Evolutionary conservation across 23 red algal species (phyloP).

Genomic region (Gracilaria gracilis): DNA sequence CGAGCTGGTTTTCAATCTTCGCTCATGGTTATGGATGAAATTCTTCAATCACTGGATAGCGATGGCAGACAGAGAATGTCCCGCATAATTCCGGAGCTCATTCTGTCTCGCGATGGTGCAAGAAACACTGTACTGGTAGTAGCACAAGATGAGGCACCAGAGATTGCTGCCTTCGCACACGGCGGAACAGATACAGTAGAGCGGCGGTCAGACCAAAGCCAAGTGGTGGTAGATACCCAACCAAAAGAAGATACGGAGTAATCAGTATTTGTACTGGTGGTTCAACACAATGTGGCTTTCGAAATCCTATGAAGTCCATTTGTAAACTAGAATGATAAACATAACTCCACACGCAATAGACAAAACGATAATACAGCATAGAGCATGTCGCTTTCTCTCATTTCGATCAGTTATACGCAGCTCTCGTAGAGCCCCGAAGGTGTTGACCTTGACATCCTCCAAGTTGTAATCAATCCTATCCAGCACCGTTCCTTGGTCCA

Average conservation of each 20-base stretch:
- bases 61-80: constrained; percentile 79
- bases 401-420: constrained; percentile 77
- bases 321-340: constrained; percentile 78
- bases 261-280: neutral
- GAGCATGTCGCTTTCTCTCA: constrained; percentile 73
- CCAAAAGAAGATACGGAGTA: neutral
- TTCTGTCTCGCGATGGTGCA: neutral
- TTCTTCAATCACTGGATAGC: constrained; percentile 75
- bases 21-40: constrained; percentile 88
- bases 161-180: constrained; percentile 61
- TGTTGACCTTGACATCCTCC: constrained; percentile 67
- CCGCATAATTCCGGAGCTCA: constrained; percentile 28
- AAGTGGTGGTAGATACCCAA: constrained; percentile 15
- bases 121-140: constrained; percentile 80
- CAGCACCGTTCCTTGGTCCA: constrained; percentile 93
- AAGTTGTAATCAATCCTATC: constrained; percentile 98
- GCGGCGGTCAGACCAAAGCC: constrained; percentile 34
- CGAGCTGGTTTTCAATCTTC: constrained; percentile 76
- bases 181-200: constrained; percentile 64
- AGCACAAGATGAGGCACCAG: constrained; percentile 76
- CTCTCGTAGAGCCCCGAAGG: constrained; percentile 74
- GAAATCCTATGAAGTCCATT: constrained; percentile 58
- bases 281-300: neutral
- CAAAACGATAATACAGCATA: constrained; percentile 75
- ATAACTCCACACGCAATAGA: constrained; percentile 81